Conservation (phyloP, 345 rosid genomes). For the Capsella bursapastoris region DNA sequence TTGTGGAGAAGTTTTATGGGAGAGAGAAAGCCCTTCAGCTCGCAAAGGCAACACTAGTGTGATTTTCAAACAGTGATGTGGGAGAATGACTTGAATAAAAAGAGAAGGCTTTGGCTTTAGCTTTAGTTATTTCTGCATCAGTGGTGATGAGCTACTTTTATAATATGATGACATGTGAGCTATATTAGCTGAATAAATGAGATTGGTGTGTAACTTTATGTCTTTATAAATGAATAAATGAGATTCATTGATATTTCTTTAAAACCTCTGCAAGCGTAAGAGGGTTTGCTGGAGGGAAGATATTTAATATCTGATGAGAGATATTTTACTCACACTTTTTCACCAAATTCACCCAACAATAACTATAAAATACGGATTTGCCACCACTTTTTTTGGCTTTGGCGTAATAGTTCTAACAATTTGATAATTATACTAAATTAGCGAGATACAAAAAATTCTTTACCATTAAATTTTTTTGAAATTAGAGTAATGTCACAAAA, state of each 20-base stretch:
- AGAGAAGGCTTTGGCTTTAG: not conserved
- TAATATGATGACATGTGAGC: slow-evolving; percentile 11
- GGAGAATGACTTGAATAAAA: slow-evolving; percentile 27
- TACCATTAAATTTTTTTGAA: not conserved
- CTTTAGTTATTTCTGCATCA: slow-evolving; percentile 2
- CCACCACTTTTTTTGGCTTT: not conserved
- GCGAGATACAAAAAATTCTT: no score
- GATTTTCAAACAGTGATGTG: not conserved
- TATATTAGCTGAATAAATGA: no score
- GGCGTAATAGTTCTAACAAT: not conserved
- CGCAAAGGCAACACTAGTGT: slow-evolving; percentile 70
- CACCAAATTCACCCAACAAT: not conserved
- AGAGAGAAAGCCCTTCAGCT: slow-evolving; percentile 73
- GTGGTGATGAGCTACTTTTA: not conserved
- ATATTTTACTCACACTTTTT: not conserved
- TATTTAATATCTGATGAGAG: not conserved
- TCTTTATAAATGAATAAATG: slow-evolving; percentile 33
- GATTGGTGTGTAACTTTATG: not conserved
- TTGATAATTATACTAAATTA: not conserved
- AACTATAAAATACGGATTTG: not conserved
- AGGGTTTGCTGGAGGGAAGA: not conserved
- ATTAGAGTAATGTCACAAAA: not conserved
- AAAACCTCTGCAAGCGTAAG: not conserved
- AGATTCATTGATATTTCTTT: not conserved
- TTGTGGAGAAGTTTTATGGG: slow-evolving; percentile 85